These are phyloP conservation scores for Prunus salicina DNA, from an alignment of 306 rosid genomes.

Conservation along the genomic window DNA sequence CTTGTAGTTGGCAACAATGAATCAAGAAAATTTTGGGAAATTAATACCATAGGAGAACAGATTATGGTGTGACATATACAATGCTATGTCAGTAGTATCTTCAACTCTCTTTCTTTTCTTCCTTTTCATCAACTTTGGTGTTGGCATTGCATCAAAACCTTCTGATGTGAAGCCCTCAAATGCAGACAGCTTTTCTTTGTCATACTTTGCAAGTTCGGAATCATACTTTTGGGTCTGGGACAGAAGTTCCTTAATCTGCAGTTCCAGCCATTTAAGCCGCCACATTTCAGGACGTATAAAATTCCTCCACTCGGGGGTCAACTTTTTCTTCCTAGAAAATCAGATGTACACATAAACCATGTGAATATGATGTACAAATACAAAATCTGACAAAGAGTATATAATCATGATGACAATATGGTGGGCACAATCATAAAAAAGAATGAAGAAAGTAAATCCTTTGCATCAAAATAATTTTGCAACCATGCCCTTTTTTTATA, in stretches of 20 bases:
- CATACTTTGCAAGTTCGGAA: constrained; percentile 44
- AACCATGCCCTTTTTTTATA: background rate
- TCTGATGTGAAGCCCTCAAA: constrained; percentile 37
- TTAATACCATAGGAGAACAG: constrained; percentile 67
- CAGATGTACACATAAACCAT: constrained; percentile 9
- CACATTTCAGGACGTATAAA: constrained; percentile 59
- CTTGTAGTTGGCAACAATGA: constrained; percentile 15
- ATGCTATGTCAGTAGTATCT: constrained; percentile 40
- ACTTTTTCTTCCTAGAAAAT: constrained; percentile 55
- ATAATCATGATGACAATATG: background rate
- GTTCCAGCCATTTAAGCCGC: constrained; percentile 85
- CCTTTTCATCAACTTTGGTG: constrained; percentile 66
- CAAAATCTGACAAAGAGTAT: background rate
- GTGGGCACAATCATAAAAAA: background rate
- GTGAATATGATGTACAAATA: constrained; percentile 1
- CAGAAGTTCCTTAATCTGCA: constrained; percentile 54
- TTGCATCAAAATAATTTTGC: background rate
- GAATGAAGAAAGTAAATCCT: background rate
- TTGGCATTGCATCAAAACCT: constrained; percentile 42
- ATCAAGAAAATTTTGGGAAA: constrained; percentile 7
- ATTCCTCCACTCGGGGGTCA: constrained; percentile 67
- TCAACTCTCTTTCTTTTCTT: constrained; percentile 67
- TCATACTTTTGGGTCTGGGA: constrained; percentile 56
- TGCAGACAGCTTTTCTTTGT: constrained; percentile 34
- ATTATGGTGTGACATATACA: constrained; percentile 55